Conservation (phyloP, 805 yeast species). For the Hanseniaspora guilliermondii region DNA sequence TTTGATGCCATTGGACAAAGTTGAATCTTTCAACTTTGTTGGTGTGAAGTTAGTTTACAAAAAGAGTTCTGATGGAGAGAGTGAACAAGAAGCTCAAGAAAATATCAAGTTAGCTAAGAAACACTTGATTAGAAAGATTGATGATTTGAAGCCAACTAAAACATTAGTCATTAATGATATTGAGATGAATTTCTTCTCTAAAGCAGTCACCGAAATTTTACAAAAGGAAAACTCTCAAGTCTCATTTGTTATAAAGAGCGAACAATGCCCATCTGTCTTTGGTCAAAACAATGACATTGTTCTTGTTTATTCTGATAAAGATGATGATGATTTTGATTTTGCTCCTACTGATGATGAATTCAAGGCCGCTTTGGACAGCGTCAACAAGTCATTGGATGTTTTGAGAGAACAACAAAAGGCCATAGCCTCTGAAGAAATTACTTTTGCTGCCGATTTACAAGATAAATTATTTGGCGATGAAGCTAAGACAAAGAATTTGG, state of each 20-base stretch:
- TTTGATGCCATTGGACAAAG: constrained; percentile 35
- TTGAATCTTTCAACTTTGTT: constrained; percentile 39
- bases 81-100: constrained; percentile 17
- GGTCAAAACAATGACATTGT: not conserved
- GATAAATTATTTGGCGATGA: constrained; percentile 24
- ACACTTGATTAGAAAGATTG: constrained; percentile 60
- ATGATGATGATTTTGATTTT: constrained; percentile 48
- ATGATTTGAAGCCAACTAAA: constrained; percentile 55
- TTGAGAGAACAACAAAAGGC: constrained; percentile 47
- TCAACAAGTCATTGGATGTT: constrained; percentile 39
- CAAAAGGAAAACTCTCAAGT: constrained; percentile 31
- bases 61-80: constrained; percentile 29
- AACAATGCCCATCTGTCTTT: constrained; percentile 38
- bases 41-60: constrained; percentile 39
- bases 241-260: constrained; percentile 39
- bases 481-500: constrained; percentile 19
- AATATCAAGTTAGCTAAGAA: constrained; percentile 55
- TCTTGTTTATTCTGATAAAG: constrained; percentile 21
- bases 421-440: constrained; percentile 40
- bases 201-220: constrained; percentile 22
- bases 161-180: constrained; percentile 50
- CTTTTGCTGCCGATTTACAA: constrained; percentile 46
- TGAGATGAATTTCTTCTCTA: constrained; percentile 34
- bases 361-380: constrained; percentile 40
- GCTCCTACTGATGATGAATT: constrained; percentile 56